Evolutionary conservation across 805 yeast genomes (phyloP), one percentile per base, ranked within the genome.

Genomic region (Lipomyces yamadae): DNA sequence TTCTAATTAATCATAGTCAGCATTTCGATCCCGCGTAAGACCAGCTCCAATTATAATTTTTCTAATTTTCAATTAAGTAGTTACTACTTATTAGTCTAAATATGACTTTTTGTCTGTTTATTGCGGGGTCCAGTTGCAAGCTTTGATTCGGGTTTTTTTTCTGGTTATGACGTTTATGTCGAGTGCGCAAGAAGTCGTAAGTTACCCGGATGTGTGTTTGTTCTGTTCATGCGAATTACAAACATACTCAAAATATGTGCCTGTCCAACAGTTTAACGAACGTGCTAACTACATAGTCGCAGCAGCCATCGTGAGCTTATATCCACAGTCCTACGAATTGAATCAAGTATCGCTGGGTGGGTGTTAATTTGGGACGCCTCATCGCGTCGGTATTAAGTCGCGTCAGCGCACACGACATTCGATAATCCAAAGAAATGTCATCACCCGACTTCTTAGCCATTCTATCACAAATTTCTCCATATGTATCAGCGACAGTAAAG

Each of bases 401-500:
- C 18, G 15, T 42, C 48, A n/a, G 18, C 29, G 15, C 24, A 42
- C 7, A 42, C 48, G 48, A 42, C 48, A 6, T 42, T 11, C 48
- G 15, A 24, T 24, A 42, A 42, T 42, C 18, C 55, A 52, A 15
- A 52, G 29, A 48, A 32, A 0, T 58, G 30, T 30, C 61, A 2
- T 29, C 56, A 3, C 29, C 61, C 37, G 56, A 42, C 29, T 4
- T 48, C 10, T 32, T 58, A 15, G 55, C 37, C 35, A 29, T 58
- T 11, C 34, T 58, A 18, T 15, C 61, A 13, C 33, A 42, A 48
- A n/a, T 58, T 11, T 6, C 24, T 24, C 45, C 61, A 30, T 58
- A 58, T 30, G 24, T 58, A 48, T 24, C 61, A 6, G 55, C 61
- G 15, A 24, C 61, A 13, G 11, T 35, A 18, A 45, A 11, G 15